A percentile compares a stretch with the other conserved stretches of the same genome.
Evolutionary conservation across 1,139 yeast species (phyloP).

Genomic region (Yamadazyma triangularis): DNA sequence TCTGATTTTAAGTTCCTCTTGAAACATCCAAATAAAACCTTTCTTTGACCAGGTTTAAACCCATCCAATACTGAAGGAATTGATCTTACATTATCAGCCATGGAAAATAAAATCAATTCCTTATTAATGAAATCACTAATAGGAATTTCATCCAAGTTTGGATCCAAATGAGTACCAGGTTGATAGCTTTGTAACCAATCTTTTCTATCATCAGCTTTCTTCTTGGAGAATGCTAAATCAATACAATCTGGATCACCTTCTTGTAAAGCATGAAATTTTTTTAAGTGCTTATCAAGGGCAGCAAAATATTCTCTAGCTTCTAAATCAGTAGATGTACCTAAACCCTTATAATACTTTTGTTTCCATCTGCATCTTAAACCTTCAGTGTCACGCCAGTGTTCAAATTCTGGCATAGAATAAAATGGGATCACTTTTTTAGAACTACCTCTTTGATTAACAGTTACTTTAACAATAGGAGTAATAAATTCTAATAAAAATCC

Average conservation of each 20-base stretch:
- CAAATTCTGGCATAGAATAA: slow-evolving; percentile 95
- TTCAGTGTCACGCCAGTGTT: slow-evolving; percentile 84
- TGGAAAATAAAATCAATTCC: slow-evolving; percentile 88
- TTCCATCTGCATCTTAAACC: slow-evolving; percentile 79
- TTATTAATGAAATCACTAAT: slow-evolving; percentile 92
- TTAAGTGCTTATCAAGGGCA: slow-evolving; percentile 80
- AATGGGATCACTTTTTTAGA: slow-evolving; percentile 63
- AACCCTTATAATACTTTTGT: slow-evolving; percentile 95
- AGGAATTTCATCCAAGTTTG: slow-evolving; percentile 72
- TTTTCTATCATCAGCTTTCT: slow-evolving; percentile 95
- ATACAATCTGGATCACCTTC: slow-evolving; percentile 77
- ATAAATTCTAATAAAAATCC: slow-evolving; percentile 92
- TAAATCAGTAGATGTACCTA: slow-evolving; percentile 83
- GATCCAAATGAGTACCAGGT: slow-evolving; percentile 93
- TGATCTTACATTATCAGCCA: slow-evolving; percentile 96
- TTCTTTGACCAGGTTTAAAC: slow-evolving; percentile 95
- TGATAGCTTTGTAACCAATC: slow-evolving; percentile 89
- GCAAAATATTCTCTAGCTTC: slow-evolving; percentile 91
- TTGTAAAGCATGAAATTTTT: slow-evolving; percentile 77
- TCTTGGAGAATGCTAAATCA: slow-evolving; percentile 92
- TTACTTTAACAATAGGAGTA: slow-evolving; percentile 94
- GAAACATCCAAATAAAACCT: slow-evolving; percentile 84
- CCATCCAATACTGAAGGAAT: slow-evolving; percentile 96
- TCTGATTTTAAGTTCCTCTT: slow-evolving; percentile 74
- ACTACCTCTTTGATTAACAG: slow-evolving; percentile 63